Evolutionary conservation across 495 filamentous ascomycete species (phyloP), one percentile per base, ranked within the genome.

Genomic region (Pyrenula aspistea): DNA sequence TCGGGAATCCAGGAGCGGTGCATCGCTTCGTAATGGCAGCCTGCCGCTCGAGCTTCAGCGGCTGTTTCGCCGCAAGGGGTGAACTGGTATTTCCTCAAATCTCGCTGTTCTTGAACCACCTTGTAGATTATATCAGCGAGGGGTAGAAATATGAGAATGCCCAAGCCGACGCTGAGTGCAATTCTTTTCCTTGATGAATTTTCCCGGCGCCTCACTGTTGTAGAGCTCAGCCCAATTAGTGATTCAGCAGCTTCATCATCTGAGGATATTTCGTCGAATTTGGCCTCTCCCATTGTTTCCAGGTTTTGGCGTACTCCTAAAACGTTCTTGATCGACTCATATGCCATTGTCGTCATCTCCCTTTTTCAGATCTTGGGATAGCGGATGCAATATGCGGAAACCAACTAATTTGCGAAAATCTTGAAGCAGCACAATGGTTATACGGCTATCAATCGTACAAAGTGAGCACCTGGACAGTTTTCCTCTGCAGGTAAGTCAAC

Each of bases 1-100:
- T 55, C 54, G 23, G 54, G 54, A 22, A 55, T 55, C 54, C 54
- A 55, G 4, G 54, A 55, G 23, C 54, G 8, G 21, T 55, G 54
- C 54, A 55, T 55, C 42, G 54, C 22, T 36, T 55, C 54, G 42
- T 55, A 55, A 55, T 55, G 54, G 31, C 54, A 55, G 31, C 31
- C 31, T 10, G 24, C 24, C 22, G 54, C 54, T 47, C 54, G 54
- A 22, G 54, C 54, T 55, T 55, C 54, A 36, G 24, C 54, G 21
- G 54, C 54, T 24, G 54, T 55, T 21, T 22, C 42, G n/a, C 54
- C 54, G 31, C 54, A 55, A 55, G 31, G 15, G 31, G 15, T 42
- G 15, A 42, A 42, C 4, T 42, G 31, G 31, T 42, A 42, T 42
- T 15, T 4, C 31, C 15, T 42, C 31, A 42, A 42, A 42, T 42